These are phyloP conservation scores for Yamadazyma kanchanaburiensis DNA, from an alignment of 1,139 yeast species.

Conservation along the genomic window DNA sequence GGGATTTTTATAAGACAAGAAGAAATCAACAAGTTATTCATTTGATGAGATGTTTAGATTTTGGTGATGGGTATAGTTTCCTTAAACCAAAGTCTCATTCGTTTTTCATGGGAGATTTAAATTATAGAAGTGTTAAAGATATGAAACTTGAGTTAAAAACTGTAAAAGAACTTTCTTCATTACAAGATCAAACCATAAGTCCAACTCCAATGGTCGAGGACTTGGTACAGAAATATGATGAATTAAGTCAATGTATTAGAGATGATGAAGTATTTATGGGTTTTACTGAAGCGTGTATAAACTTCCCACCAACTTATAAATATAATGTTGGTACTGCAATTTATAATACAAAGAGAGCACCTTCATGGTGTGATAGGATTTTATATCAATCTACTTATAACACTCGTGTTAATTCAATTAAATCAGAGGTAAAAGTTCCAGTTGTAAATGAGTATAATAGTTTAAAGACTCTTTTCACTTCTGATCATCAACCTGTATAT, in stretches of 20 bases:
- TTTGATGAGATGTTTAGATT: conserved; percentile 53
- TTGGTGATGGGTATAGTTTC: conserved; percentile 59
- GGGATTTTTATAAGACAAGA: conserved; percentile 39
- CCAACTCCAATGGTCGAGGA: conserved; percentile 15
- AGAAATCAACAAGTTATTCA: conserved; percentile 53
- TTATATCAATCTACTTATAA: conserved; percentile 52
- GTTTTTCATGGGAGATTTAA: conserved; percentile 80
- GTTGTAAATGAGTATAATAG: conserved; percentile 37
- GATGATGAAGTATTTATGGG: conserved; percentile 53
- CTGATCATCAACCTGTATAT: conserved; percentile 46
- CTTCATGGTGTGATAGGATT: conserved; percentile 91
- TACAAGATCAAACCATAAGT: conserved; percentile 22
- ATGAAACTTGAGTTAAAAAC: conserved; percentile 13
- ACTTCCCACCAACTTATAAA: conserved; percentile 77
- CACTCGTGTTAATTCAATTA: background rate
- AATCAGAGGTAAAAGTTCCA: conserved; percentile 17
- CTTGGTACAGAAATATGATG: conserved; percentile 49
- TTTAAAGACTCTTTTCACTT: conserved; percentile 26
- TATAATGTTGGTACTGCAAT: conserved; percentile 46
- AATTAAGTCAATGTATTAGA: conserved; percentile 45
- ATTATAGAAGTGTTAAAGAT: conserved; percentile 58
- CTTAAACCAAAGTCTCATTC: conserved; percentile 56
- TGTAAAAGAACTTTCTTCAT: conserved; percentile 16
- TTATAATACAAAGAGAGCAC: conserved; percentile 60
- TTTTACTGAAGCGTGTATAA: conserved; percentile 59